phyloP scores from a whole-genome alignment of 148 eudicot species.

The Heliamphora exappendiculata region DNA sequence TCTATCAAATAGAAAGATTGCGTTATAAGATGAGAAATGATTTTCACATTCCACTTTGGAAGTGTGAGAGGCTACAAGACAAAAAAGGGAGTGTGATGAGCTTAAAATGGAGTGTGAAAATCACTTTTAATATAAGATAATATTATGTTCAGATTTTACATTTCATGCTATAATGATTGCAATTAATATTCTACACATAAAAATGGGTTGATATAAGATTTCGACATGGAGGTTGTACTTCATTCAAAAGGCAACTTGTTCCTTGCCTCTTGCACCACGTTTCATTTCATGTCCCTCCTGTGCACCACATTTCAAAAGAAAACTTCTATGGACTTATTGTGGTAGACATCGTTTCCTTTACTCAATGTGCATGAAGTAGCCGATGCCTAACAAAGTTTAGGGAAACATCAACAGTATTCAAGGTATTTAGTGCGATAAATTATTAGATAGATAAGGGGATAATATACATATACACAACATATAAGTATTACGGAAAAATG shows the following conservation, averaged over 20 bases:
- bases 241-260: neutral
- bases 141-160: neutral
- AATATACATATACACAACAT: neutral
- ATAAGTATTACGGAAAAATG: neutral
- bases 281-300: neutral
- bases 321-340: neutral
- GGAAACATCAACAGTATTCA: neutral
- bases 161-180: neutral
- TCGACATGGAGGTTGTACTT: too few species aligned
- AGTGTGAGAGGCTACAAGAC: too few species aligned
- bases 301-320: neutral
- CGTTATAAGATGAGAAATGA: too few species aligned
- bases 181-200: neutral
- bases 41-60: too few species aligned
- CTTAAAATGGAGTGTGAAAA: neutral
- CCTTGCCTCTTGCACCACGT: conserved; percentile 5
- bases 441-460: neutral
- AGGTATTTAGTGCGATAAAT: neutral
- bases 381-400: neutral
- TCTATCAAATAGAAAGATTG: too few species aligned
- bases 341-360: neutral
- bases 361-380: neutral
- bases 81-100: neutral
- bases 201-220: neutral
- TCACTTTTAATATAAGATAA: neutral